These are phyloP conservation scores for Penicillium odoratum DNA, from an alignment of 495 filamentous ascomycete genomes.

Conservation along the genomic window DNA sequence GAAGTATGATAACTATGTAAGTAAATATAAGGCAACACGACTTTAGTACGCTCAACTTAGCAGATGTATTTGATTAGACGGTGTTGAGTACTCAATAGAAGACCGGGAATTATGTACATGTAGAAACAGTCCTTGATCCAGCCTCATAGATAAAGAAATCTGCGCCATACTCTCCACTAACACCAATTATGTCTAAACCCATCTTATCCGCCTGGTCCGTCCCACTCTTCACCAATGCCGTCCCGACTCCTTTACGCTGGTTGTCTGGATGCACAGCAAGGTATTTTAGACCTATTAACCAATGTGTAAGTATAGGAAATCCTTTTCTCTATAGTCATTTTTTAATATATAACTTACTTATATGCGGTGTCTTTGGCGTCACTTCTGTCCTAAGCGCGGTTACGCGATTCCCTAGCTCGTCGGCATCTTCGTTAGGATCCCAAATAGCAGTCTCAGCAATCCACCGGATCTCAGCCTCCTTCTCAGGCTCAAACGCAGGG, in stretches of 20 bases:
- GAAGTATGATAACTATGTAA: no score
- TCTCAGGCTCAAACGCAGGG: neutral
- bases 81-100: no score
- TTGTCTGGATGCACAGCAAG: conserved; percentile 3
- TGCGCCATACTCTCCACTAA: neutral
- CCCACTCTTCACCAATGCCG: neutral
- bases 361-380: neutral
- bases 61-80: no score
- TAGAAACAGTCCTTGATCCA: neutral
- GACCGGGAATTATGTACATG: no score
- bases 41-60: no score
- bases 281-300: neutral
- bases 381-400: neutral
- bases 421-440: neutral
- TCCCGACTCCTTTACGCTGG: neutral
- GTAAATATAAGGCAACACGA: no score
- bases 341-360: neutral
- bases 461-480: neutral
- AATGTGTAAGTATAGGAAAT: neutral
- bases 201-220: neutral
- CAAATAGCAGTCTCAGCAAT: neutral
- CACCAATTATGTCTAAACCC: neutral
- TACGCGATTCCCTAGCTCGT: neutral
- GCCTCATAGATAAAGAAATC: conserved; percentile 3
- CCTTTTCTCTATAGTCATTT: neutral